Evolutionary conservation across 2,329 filamentous ascomycete genomes (phyloP), one percentile per base, ranked within the genome.

Genomic region (Ceratocystis destructans): DNA sequence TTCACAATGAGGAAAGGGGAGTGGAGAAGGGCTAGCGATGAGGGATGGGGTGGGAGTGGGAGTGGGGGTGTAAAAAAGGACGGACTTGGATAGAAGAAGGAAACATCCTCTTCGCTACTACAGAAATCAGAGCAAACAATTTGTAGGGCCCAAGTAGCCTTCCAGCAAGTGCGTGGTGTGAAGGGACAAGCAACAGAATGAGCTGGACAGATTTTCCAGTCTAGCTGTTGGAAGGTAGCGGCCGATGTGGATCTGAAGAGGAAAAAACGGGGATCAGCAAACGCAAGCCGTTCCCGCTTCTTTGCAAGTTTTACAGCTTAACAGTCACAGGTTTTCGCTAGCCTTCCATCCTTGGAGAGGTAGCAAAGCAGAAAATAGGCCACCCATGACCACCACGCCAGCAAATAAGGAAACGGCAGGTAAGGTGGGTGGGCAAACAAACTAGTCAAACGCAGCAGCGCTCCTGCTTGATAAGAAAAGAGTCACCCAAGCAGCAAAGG

Each of bases 11-110:
- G 25, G 8, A 15, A 55, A 55, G 53, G 25, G 46, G n/a, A 20
- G 59, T 62, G 59, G 59, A 20, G 31, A 33, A 46, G 15, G 61
- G 25, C 31, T 46, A 44, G 37, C 55, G 41, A 53, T 25, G 12
- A 48, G 4, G 66, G 63, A 62, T 57, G 28, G 45, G 55, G 28
- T 31, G 55, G 41, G n/a, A 22, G 37, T n/a, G 33, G 50, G 50
- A 12, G 45, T 5, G 65, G 31, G 59, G 31, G 57, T 53, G 41
- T 48, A 15, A n/a, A 57, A n/a, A 25, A 57, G 50, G 17, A 55
- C 62, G 48, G n/a, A 53, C 2, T 28, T 8, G 57, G 50, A 55
- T 7, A 45, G 44, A 62, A 44, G 62, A 62, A 50, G 22, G 46
- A 50, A 50, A 50, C 53, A 28, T 22, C 22, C n/a, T 50, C 22